Conservation (phyloP, 2,329 filamentous ascomycete species). For the Sporothrix brunneoviolacea region DNA sequence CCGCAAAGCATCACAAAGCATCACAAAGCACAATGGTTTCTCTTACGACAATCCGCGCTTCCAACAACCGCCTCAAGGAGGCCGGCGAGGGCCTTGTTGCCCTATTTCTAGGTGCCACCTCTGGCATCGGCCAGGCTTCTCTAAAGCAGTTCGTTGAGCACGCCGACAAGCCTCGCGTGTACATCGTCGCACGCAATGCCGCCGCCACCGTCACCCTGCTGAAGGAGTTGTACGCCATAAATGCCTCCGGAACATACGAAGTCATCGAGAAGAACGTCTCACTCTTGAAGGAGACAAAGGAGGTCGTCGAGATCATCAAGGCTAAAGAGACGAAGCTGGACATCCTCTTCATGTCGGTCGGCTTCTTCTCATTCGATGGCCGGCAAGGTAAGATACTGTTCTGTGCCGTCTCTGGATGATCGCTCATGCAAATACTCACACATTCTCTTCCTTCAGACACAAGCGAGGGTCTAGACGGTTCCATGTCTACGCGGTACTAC, state of each 20-base stretch:
- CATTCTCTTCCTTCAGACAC: no score
- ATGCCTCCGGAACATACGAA: no score
- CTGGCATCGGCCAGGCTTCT: constrained; percentile 42
- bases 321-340: constrained; percentile 43
- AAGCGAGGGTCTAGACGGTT: constrained; percentile 48
- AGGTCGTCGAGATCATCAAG: constrained; percentile 42
- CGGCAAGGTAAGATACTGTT: no score
- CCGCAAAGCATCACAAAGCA: no score
- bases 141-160: constrained; percentile 38
- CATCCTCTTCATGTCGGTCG: constrained; percentile 9
- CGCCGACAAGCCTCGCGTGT: constrained; percentile 34
- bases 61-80: background rate
- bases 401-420: no score
- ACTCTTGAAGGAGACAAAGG: constrained; percentile 41
- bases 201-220: constrained; percentile 33
- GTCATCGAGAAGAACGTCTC: constrained; percentile 37
- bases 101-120: constrained; percentile 45
- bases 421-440: no score
- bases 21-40: background rate
- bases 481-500: constrained; percentile 50
- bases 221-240: constrained; percentile 36
- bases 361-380: constrained; percentile 6
- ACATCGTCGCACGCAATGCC: constrained; percentile 41
- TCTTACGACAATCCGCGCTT: background rate
- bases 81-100: constrained; percentile 32